Conservation (phyloP, 1,284 basidiomycete genomes). For the Melampsora larici-populina region DNA sequence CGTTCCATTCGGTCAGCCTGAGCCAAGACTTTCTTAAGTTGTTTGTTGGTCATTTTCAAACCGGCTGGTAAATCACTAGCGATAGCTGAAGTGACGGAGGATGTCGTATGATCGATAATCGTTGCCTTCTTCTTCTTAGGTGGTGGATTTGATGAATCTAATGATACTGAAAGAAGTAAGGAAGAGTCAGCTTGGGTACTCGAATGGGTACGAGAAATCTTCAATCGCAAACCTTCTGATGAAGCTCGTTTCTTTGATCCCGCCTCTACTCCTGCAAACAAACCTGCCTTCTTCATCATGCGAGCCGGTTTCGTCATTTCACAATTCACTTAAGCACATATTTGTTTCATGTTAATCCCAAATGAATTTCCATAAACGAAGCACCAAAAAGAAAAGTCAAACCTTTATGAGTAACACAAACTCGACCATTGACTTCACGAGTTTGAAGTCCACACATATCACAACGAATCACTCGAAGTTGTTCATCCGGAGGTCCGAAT, state of each 20-base stretch:
- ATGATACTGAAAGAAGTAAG: slow-evolving; percentile 15
- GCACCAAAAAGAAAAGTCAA: background rate
- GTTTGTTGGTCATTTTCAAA: slow-evolving; percentile 15
- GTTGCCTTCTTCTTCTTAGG: slow-evolving; percentile 33
- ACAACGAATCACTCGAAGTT: slow-evolving; percentile 22
- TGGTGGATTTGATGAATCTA: slow-evolving; percentile 20
- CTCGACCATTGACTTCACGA: slow-evolving; percentile 30
- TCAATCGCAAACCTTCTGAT: slow-evolving; percentile 22
- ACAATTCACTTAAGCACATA: slow-evolving; percentile 19
- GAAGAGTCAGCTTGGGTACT: background rate
- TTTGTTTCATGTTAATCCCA: background rate
- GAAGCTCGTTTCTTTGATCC: slow-evolving; percentile 31
- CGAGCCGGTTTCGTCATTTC: slow-evolving; percentile 24
- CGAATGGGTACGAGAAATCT: too few species aligned
- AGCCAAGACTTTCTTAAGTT: slow-evolving; percentile 22
- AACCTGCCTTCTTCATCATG: slow-evolving; percentile 13
- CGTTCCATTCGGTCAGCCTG: slow-evolving; percentile 5
- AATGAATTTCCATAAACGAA: background rate
- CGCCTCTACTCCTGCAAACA: slow-evolving; percentile 17
- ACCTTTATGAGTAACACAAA: slow-evolving; percentile 33
- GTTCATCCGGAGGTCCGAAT: slow-evolving; percentile 24
- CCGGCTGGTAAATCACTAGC: background rate
- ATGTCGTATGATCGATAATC: slow-evolving; percentile 29
- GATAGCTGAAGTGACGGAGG: background rate
- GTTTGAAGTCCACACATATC: slow-evolving; percentile 33